Conservation (phyloP, 2,329 filamentous ascomycete genomes). For the Botrytis tulipae region DNA sequence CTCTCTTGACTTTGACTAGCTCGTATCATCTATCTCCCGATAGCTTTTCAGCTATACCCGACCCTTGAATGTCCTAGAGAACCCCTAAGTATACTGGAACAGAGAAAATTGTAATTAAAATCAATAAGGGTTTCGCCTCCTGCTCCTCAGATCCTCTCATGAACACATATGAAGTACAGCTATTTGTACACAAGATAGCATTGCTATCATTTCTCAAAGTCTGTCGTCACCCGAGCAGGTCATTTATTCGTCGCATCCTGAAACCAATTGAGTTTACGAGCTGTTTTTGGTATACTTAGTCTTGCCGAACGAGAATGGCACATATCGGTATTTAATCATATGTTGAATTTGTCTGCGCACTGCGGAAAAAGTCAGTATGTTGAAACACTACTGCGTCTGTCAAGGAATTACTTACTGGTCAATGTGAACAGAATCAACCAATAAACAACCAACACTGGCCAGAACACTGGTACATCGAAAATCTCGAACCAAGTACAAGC, state of each 20-base stretch:
- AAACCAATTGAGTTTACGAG: constrained; percentile 33
- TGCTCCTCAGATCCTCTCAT: constrained; percentile 17
- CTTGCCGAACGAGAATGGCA: constrained; percentile 91
- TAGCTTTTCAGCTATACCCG: constrained; percentile 15
- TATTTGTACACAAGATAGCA: constrained; percentile 24
- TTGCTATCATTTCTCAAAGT: constrained; percentile 18
- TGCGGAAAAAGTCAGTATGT: constrained; percentile 40
- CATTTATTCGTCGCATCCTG: constrained; percentile 5
- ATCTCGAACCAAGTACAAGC: constrained; percentile 88
- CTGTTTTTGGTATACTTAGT: constrained; percentile 70
- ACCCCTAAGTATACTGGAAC: constrained; percentile 26
- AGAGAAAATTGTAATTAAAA: constrained; percentile 32
- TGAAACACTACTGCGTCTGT: constrained; percentile 22
- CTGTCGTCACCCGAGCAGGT: constrained; percentile 10
- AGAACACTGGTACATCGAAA: constrained; percentile 98
- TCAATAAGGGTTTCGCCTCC: constrained; percentile 24
- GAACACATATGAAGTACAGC: constrained; percentile 16
- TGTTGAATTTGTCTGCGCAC: constrained; percentile 99
- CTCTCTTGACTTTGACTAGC: neutral
- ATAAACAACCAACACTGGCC: constrained; percentile 97
- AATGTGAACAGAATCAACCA: constrained; percentile 96
- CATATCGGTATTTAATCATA: constrained; percentile 99
- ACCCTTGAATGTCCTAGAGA: constrained; percentile 11
- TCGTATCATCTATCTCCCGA: constrained; percentile 12
- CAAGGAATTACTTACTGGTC: constrained; percentile 68